Evolutionary conservation across 2,329 filamentous ascomycete genomes (phyloP), one percentile per base, ranked within the genome.

Genomic region (Dothidotthia symphoricarpi): DNA sequence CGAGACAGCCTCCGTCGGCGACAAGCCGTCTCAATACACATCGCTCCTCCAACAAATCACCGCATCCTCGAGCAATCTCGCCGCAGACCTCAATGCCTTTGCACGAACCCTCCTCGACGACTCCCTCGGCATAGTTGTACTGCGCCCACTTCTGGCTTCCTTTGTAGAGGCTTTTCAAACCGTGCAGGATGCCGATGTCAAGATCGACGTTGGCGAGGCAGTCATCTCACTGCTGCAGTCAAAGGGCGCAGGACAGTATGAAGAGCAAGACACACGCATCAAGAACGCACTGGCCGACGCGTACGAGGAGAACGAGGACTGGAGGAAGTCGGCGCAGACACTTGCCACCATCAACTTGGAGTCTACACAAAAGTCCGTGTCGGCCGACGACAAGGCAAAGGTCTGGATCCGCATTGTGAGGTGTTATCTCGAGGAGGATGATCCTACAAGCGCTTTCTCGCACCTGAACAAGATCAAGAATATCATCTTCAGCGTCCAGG

Each of bases 391-490:
- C 53, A 90, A 89, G 69, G 88, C 88, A 7, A 76, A 77, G 37
- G 80, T 93, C 37, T 97, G 91, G 88, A 85, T 97, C 53, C 86
- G 91, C 43, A 95, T 98, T 61, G 89, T 94, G 62, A 82, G 93
- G 46, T 86, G 94, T 73, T 94, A 93, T 64, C 80, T 98, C 46
- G 91, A 98, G 71, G 88, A 90, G 31, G 91, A 95, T 64, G 90
- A 97, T 69, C 85, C 88, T 7, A 88, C 85, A 1, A 77, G 80
- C 24, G 93, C 93, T 28, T 88, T 94, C 64, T 80, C 78, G 27
- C 95, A 90, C 64, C 77, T 98, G 57, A 96, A 96, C 75, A 90
- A 91, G 68, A 85, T 95, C 67, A 97, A 96, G 71, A 91, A 93
- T 61, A 77, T 96, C 51, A 88, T 95, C 64, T 82, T 87, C 71